Evolutionary conservation across 2,329 filamentous ascomycete genomes (phyloP).

Genomic region (Chalara sp.): DNA sequence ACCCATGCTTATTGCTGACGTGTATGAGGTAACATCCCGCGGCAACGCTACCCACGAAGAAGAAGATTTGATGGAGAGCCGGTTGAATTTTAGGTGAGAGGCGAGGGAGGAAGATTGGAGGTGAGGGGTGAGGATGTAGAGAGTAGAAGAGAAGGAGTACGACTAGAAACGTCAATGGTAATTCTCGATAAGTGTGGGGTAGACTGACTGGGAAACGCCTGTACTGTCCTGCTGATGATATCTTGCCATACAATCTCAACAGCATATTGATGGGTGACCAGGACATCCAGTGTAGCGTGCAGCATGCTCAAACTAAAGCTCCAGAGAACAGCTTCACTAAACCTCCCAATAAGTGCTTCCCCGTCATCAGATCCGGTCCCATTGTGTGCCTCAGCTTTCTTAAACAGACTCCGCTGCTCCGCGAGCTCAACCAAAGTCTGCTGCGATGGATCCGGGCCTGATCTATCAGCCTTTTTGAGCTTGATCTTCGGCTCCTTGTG

Average conservation of each 20-base stretch:
- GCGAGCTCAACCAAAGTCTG: conserved; percentile 71
- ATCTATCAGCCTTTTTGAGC: conserved; percentile 63
- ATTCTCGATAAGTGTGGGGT: too few species aligned
- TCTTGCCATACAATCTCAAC: conserved; percentile 52
- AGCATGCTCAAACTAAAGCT: conserved; percentile 59
- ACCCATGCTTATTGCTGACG: conserved; percentile 72
- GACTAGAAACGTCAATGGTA: conserved; percentile 24
- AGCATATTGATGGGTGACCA: conserved; percentile 76
- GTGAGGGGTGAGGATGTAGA: conserved; percentile 31
- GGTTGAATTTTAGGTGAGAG: conserved; percentile 40
- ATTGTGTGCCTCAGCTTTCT: conserved; percentile 17
- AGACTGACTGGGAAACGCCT: conserved; percentile 45
- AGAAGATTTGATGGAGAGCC: conserved; percentile 50
- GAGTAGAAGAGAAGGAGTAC: conserved; percentile 26
- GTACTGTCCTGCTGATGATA: conserved; percentile 45
- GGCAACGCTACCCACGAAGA: conserved; percentile 52
- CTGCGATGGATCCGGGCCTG: conserved; percentile 44
- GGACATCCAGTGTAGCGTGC: conserved; percentile 71
- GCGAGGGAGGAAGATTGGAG: conserved; percentile 42
- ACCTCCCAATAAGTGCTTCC: conserved; percentile 22
- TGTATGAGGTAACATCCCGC: conserved; percentile 75
- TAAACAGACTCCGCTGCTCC: conserved; percentile 49
- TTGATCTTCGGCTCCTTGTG: conserved; percentile 45
- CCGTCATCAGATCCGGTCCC: conserved; percentile 21
- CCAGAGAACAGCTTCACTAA: conserved; percentile 48